phyloP scores from a whole-genome alignment of 208 protist species.

The Leishmania amazonensis region DNA sequence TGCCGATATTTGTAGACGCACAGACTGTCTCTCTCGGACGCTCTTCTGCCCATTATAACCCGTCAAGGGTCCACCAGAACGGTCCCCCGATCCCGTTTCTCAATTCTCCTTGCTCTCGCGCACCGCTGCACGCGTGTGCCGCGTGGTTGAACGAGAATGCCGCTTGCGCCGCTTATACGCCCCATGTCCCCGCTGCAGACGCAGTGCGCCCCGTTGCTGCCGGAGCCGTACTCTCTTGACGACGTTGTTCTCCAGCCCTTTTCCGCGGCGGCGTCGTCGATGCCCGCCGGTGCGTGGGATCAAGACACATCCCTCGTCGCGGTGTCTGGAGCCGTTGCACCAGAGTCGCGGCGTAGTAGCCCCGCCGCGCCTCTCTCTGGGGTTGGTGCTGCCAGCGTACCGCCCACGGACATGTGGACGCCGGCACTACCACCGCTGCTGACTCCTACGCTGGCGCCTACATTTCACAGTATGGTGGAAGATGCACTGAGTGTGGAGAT shows the following conservation, averaged over 20 bases:
- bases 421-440: background rate
- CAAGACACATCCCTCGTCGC: background rate
- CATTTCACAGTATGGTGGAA: slow-evolving; percentile 12
- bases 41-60: background rate
- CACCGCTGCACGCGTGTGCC: background rate
- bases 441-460: background rate
- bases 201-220: slow-evolving; percentile 23
- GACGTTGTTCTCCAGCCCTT: background rate
- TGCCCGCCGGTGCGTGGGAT: background rate
- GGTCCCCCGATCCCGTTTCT: background rate
- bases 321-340: background rate
- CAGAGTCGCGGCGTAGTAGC: too few species aligned
- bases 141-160: slow-evolving; percentile 8
- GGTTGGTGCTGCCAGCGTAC: background rate
- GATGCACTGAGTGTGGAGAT: background rate
- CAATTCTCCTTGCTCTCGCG: background rate
- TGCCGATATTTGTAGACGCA: background rate
- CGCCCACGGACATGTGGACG: background rate
- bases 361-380: background rate
- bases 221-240: slow-evolving; percentile 16
- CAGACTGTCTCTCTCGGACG: background rate
- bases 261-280: background rate
- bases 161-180: slow-evolving; percentile 27
- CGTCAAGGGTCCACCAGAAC: background rate
- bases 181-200: slow-evolving; percentile 36